Percentiles rank a stretch among this genome's conserved stretches.
Conservation (phyloP, 2,329 filamentous ascomycete species). For the Ophiobolus disseminans region DNA sequence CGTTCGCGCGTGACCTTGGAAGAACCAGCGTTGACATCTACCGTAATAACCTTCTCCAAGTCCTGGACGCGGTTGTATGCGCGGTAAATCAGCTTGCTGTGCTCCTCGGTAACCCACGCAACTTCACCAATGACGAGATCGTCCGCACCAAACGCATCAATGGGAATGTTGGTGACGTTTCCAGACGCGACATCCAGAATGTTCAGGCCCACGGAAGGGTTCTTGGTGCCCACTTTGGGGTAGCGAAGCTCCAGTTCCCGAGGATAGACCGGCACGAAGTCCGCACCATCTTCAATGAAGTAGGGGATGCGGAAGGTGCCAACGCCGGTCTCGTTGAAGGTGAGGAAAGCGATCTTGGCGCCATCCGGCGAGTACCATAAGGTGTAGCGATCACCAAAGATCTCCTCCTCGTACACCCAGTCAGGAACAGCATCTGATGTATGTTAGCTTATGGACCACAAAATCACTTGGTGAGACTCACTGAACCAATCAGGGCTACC, state of each 20-base stretch:
- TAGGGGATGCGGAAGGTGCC: conserved; percentile 71
- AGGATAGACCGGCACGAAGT: conserved; percentile 66
- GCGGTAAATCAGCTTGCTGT: conserved; percentile 68
- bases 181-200: conserved; percentile 62
- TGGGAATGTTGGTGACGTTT: conserved; percentile 55
- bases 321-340: conserved; percentile 71
- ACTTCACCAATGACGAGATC: conserved; percentile 73
- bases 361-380: conserved; percentile 67
- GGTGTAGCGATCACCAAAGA: conserved; percentile 59
- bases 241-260: conserved; percentile 69
- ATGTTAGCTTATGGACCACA: not conserved
- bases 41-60: conserved; percentile 66
- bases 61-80: conserved; percentile 75
- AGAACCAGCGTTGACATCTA: conserved; percentile 59
- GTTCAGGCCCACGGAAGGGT: conserved; percentile 69
- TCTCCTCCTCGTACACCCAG: conserved; percentile 69
- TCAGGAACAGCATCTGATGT: conserved; percentile 61
- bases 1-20: conserved; percentile 62
- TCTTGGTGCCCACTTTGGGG: conserved; percentile 72
- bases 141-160: conserved; percentile 65
- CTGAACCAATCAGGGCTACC: conserved; percentile 69
- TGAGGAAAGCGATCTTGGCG: conserved; percentile 61
- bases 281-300: conserved; percentile 65
- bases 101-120: conserved; percentile 68
- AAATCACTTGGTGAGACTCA: not conserved